Evolutionary conservation across 2,329 filamentous ascomycete species (phyloP).

Genomic region (Talaromyces atroroseus): DNA sequence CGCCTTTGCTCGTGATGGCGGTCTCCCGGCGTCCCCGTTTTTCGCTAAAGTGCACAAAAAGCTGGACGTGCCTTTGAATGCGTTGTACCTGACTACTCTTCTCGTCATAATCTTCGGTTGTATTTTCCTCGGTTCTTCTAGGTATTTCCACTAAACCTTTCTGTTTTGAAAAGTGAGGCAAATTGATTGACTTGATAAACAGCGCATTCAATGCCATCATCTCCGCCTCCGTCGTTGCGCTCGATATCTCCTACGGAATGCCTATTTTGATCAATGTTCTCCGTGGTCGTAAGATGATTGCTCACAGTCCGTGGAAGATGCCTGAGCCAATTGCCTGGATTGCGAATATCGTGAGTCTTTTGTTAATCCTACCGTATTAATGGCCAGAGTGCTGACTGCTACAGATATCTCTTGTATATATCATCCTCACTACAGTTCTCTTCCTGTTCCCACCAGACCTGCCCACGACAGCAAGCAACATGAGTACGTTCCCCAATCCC

Average conservation of each 20-base stretch:
- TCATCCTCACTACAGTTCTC: conserved; percentile 65
- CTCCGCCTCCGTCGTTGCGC: conserved; percentile 64
- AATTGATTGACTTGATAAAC: background rate
- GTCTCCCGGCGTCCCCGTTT: conserved; percentile 56
- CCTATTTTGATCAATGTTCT: conserved; percentile 65
- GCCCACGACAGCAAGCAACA: conserved; percentile 60
- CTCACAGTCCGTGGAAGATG: conserved; percentile 55
- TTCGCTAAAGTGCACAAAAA: conserved; percentile 58
- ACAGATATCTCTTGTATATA: conserved; percentile 57
- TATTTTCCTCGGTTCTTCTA: conserved; percentile 61
- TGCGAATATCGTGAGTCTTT: conserved; percentile 47
- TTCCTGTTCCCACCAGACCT: conserved; percentile 68
- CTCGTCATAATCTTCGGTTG: conserved; percentile 64
- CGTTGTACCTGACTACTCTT: conserved; percentile 55
- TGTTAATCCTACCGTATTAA: background rate
- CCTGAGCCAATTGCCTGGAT: conserved; percentile 54
- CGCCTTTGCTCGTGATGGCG: conserved; percentile 61
- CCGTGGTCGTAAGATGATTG: conserved; percentile 60
- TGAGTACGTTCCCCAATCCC: conserved; percentile 51
- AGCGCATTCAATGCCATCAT: conserved; percentile 68
- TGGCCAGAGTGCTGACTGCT: background rate
- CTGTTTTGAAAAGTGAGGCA: background rate
- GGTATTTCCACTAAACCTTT: conserved; percentile 15
- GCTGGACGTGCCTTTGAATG: conserved; percentile 62
- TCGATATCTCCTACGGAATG: conserved; percentile 69